Conservation (phyloP, 495 filamentous ascomycete species). For the Aspergillus sparsus region DNA sequence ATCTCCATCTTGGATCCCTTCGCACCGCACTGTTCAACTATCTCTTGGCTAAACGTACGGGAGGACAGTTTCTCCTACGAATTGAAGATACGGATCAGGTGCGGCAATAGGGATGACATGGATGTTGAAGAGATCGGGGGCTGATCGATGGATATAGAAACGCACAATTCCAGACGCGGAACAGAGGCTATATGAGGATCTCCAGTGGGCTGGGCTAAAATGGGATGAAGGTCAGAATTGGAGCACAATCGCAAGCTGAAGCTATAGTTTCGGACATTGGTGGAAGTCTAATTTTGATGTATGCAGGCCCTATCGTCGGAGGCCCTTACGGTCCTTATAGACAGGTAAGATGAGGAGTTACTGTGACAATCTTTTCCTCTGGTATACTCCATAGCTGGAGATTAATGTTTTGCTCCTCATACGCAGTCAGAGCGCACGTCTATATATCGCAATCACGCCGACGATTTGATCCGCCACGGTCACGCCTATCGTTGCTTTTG, state of each 20-base stretch:
- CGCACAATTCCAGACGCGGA: slow-evolving; percentile 78
- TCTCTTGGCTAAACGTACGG: slow-evolving; percentile 79
- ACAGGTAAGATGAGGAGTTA: slow-evolving; percentile 57
- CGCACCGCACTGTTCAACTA: slow-evolving; percentile 93
- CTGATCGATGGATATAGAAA: slow-evolving; percentile 57
- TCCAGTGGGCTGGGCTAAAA: slow-evolving; percentile 83
- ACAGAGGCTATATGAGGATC: slow-evolving; percentile 68
- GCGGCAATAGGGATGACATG: slow-evolving; percentile 20
- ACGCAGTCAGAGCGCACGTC: slow-evolving; percentile 74
- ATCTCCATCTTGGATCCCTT: slow-evolving; percentile 87
- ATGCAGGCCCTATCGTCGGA: slow-evolving; percentile 70
- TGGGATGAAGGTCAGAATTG: slow-evolving; percentile 81
- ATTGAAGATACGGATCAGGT: slow-evolving; percentile 97
- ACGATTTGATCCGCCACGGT: slow-evolving; percentile 66
- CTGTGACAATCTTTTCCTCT: background rate
- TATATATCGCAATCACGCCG: slow-evolving; percentile 71
- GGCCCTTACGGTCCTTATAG: slow-evolving; percentile 84
- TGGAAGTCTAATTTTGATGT: slow-evolving; percentile 10
- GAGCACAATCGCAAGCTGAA: background rate
- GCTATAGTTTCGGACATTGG: background rate
- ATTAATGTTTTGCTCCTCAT: slow-evolving; percentile 10
- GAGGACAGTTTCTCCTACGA: slow-evolving; percentile 88
- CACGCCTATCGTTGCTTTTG: slow-evolving; percentile 95
- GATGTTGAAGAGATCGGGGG: slow-evolving; percentile 5
- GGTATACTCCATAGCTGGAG: no score